These are phyloP conservation scores for Thamnidium elegans DNA, from an alignment of 192 early-diverging fungal genomes.

Conservation along the genomic window DNA sequence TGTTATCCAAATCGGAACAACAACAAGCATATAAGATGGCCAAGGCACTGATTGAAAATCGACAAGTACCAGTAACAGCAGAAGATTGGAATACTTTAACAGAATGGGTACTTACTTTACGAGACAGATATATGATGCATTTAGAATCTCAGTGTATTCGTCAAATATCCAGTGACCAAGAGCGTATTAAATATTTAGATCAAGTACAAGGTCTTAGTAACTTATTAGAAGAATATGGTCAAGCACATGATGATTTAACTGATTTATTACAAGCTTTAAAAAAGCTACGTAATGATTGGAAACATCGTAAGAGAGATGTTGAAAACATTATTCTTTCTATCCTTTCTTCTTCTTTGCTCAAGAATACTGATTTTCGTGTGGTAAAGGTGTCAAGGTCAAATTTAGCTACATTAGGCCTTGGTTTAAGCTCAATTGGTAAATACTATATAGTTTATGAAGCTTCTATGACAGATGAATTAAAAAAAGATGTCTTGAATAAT, in stretches of 20 bases:
- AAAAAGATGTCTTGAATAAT: constrained; percentile 11
- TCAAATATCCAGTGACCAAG: neutral
- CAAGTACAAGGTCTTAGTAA: constrained; percentile 5
- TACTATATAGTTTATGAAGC: constrained; percentile 18
- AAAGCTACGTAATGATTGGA: constrained; percentile 20
- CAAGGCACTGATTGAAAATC: constrained; percentile 1
- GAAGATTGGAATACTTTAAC: constrained; percentile 12
- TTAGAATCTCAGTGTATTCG: constrained; percentile 8
- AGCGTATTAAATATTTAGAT: constrained; percentile 1
- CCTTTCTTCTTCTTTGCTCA: neutral
- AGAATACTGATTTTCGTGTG: neutral
- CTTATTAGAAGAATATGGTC: constrained; percentile 7
- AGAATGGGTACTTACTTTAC: constrained; percentile 14
- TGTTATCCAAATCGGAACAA: constrained; percentile 13
- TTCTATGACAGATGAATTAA: neutral
- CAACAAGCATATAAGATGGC: constrained; percentile 12
- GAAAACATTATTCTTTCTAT: constrained; percentile 20
- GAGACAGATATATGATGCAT: constrained; percentile 9
- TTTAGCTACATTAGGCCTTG: neutral
- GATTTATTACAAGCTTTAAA: constrained; percentile 5
- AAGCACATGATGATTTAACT: constrained; percentile 18
- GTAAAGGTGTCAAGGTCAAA: constrained; percentile 8
- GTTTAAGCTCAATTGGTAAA: constrained; percentile 13
- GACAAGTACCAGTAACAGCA: constrained; percentile 5
- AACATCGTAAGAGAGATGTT: constrained; percentile 15